Conservation (phyloP, 352 stramenopile species). For the Pythium apleroticum region DNA sequence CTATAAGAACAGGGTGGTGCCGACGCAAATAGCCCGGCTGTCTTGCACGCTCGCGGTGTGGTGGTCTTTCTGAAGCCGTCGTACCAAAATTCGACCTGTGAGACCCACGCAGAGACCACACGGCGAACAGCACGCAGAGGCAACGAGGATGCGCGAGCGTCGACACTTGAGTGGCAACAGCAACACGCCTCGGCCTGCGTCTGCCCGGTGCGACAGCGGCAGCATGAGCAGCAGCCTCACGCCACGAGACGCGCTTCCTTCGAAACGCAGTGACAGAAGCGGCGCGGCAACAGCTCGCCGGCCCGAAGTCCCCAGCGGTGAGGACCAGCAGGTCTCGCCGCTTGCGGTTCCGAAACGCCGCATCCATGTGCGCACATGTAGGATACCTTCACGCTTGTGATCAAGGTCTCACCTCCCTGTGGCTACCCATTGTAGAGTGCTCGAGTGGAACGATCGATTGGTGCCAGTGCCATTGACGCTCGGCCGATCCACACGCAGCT, state of each 20-base stretch:
- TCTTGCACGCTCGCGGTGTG: too few relatives aligned
- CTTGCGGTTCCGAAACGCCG: neutral
- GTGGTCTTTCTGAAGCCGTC: neutral
- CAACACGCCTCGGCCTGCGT: conserved; percentile 33
- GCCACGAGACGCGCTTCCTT: neutral
- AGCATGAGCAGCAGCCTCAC: neutral
- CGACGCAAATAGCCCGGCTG: too few relatives aligned
- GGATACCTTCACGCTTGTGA: neutral
- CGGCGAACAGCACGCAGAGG: neutral
- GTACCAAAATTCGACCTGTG: neutral
- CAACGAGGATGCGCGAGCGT: conserved; percentile 45
- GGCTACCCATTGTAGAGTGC: conserved; percentile 18
- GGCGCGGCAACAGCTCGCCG: conserved; percentile 12
- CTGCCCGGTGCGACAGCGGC: neutral
- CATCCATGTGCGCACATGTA: conserved; percentile 16
- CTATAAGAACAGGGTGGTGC: too few relatives aligned
- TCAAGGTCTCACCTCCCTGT: neutral
- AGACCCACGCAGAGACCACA: neutral
- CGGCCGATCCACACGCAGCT: too few relatives aligned
- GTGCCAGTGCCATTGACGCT: too few relatives aligned
- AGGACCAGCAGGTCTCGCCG: neutral
- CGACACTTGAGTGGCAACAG: conserved; percentile 56
- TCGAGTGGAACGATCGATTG: conserved; percentile 6
- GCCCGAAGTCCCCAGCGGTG: neutral
- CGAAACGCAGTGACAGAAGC: neutral